A percentile compares a stretch with the other conserved stretches of the same genome.
phyloP scores from a whole-genome alignment of 352 stramenopile species.

The Pythium vanterpoolii region DNA sequence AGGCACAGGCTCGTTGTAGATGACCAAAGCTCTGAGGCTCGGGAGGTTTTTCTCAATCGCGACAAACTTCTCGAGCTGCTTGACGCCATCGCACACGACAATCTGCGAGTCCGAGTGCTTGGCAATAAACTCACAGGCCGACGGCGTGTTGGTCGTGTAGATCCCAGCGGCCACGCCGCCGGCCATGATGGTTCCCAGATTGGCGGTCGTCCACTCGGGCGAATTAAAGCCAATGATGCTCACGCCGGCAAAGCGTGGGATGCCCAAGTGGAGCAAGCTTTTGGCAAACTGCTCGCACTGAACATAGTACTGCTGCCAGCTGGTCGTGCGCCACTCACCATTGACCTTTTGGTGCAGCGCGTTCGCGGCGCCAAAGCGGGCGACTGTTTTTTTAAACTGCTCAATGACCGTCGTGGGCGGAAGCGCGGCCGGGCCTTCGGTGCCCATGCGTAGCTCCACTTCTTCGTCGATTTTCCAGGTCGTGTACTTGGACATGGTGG shows the following conservation, averaged over 20 bases:
- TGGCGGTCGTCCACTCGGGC: constrained; percentile 91
- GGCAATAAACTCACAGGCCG: constrained; percentile 91
- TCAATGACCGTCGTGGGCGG: constrained; percentile 50
- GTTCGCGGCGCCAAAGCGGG: constrained; percentile 47
- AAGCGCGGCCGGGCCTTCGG: constrained; percentile 41
- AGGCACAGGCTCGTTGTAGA: constrained; percentile 88
- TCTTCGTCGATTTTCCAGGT: constrained; percentile 88
- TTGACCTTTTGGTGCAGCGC: constrained; percentile 69
- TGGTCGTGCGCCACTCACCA: constrained; percentile 64
- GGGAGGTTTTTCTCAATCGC: constrained; percentile 82
- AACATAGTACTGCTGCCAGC: constrained; percentile 80
- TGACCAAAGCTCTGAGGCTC: constrained; percentile 92
- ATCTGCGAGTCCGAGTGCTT: constrained; percentile 92
- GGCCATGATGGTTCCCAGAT: constrained; percentile 92
- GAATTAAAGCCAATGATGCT: constrained; percentile 91
- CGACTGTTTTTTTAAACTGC: constrained; percentile 59
- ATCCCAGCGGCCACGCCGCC: constrained; percentile 92
- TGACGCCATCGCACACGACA: constrained; percentile 91
- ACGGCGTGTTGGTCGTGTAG: constrained; percentile 94
- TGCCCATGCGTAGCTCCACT: constrained; percentile 66
- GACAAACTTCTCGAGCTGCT: constrained; percentile 94
- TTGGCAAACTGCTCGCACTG: constrained; percentile 79
- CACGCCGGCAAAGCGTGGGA: constrained; percentile 75
- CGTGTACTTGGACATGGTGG: constrained; percentile 26
- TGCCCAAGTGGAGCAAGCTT: constrained; percentile 60